Evolutionary conservation across 2,329 filamentous ascomycete genomes (phyloP).

Genomic region (Cryphonectria carpinicola): DNA sequence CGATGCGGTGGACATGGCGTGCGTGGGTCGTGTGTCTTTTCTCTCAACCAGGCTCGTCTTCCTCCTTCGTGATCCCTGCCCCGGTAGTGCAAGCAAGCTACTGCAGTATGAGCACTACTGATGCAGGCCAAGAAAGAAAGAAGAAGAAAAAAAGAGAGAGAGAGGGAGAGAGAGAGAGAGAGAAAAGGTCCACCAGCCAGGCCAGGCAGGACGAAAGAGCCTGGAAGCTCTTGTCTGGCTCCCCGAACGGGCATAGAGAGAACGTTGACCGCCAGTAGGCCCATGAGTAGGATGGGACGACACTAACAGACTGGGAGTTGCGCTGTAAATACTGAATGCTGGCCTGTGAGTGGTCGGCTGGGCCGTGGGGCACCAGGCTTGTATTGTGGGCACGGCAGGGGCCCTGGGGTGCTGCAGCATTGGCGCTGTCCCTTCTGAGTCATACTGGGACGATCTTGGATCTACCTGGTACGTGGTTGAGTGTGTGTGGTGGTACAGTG

Average conservation of each 20-base stretch:
- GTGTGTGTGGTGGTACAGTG: too few species aligned
- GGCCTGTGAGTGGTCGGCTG: slow-evolving; percentile 21
- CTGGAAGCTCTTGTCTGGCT: neutral
- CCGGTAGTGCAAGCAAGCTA: too few species aligned
- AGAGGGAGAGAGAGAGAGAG: neutral
- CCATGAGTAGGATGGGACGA: slow-evolving; percentile 20
- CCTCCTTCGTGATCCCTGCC: neutral
- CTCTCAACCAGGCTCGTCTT: neutral
- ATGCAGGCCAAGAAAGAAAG: neutral
- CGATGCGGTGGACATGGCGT: slow-evolving; percentile 3
- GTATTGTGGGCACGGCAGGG: slow-evolving; percentile 18
- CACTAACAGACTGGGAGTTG: slow-evolving; percentile 15
- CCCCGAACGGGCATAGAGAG: slow-evolving; percentile 13
- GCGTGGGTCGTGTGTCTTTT: neutral
- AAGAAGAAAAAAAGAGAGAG: neutral
- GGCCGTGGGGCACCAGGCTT: slow-evolving; percentile 11
- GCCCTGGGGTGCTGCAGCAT: slow-evolving; percentile 24
- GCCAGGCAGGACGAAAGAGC: neutral
- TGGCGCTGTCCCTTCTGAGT: slow-evolving; percentile 23
- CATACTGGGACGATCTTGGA: slow-evolving; percentile 8
- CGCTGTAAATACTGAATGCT: slow-evolving; percentile 5
- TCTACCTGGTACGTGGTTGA: neutral
- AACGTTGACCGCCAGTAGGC: slow-evolving; percentile 24
- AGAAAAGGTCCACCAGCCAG: neutral
- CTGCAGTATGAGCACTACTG: neutral